Evolutionary conservation across 768 basidiomycete genomes (phyloP), one percentile per base, ranked within the genome.

Genomic region (Mycena metata): DNA sequence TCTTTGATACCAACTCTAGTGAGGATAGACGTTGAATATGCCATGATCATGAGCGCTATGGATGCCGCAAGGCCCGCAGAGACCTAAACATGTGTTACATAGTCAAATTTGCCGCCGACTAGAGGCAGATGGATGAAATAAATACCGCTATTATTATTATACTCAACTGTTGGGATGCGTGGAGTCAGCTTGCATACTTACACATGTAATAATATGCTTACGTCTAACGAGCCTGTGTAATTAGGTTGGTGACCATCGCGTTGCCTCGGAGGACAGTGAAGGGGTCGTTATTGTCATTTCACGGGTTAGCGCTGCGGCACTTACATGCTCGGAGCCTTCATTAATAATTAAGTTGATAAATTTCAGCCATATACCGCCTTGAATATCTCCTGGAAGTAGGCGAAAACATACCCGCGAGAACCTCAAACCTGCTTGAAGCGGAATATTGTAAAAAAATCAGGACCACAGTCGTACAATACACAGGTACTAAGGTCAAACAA

Each of bases 71-170:
- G 60, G 60, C 60, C 60, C 3, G 16, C 21, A 6, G 17, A 15
- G 11, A 51, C 21, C 60, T 61, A 24, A 61, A 30, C 15, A 60
- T 51, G n/a, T 17, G 21, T 50, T 15, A 61, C 30, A 30, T 30
- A 30, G 30, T 30, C 30, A 30, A 6, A 30, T 30, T 30, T 30
- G 30, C 6, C 6, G 47, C 19, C 13, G 9, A n/a, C 5, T 5
- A 17, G 19, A 24, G 12, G 35, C 12, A 19, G 0, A 3, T 39
- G 26, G 13, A 60, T 15, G 8, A 36, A 26, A 47, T 36, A 45
- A n/a, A 21, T 61, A 61, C 60, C 60, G 60, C 60, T 15, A 61
- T 61, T 30, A 30, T 30, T 15, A 61, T 61, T 30, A 30, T 30
- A 39, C 36, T 61, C n/a, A 51, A 51, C 60, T 61, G 49, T 61